A percentile compares a stretch with the other conserved stretches of the same genome.
Conservation (phyloP, 2,329 filamentous ascomycete genomes). For the Xylaria sp. region DNA sequence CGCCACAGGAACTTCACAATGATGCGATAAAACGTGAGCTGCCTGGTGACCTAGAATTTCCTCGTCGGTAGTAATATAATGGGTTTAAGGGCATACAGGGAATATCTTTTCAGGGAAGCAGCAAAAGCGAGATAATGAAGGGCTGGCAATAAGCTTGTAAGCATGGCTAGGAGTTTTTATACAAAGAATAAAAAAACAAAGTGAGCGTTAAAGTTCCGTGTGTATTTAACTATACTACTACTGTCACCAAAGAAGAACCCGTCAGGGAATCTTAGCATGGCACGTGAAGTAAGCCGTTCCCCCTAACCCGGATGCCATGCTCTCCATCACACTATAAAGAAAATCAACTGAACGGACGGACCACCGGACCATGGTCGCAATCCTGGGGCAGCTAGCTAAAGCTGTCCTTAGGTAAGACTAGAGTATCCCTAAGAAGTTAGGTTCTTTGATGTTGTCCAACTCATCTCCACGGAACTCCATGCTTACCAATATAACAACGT, state of each 20-base stretch:
- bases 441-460: constrained; percentile 37
- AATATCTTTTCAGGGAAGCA: too few relatives aligned
- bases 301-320: constrained; percentile 25
- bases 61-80: background rate
- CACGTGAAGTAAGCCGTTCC: background rate
- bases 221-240: too few relatives aligned
- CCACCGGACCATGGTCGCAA: constrained; percentile 17
- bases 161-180: too few relatives aligned
- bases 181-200: too few relatives aligned
- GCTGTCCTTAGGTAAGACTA: constrained; percentile 41
- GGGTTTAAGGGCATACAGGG: too few relatives aligned
- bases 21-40: background rate
- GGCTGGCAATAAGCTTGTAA: too few relatives aligned
- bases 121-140: too few relatives aligned
- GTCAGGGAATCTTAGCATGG: too few relatives aligned
- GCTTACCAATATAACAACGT: constrained; percentile 37
- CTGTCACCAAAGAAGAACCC: too few relatives aligned
- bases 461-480: constrained; percentile 40
- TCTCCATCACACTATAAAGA: constrained; percentile 34
- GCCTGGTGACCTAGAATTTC: background rate
- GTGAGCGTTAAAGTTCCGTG: too few relatives aligned
- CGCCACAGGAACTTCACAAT: background rate
- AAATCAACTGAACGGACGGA: constrained; percentile 25
- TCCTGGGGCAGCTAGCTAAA: constrained; percentile 32
- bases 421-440: constrained; percentile 43